phyloP scores from a whole-genome alignment of 2,329 filamentous ascomycete genomes.

The Anisogramma anomala region DNA sequence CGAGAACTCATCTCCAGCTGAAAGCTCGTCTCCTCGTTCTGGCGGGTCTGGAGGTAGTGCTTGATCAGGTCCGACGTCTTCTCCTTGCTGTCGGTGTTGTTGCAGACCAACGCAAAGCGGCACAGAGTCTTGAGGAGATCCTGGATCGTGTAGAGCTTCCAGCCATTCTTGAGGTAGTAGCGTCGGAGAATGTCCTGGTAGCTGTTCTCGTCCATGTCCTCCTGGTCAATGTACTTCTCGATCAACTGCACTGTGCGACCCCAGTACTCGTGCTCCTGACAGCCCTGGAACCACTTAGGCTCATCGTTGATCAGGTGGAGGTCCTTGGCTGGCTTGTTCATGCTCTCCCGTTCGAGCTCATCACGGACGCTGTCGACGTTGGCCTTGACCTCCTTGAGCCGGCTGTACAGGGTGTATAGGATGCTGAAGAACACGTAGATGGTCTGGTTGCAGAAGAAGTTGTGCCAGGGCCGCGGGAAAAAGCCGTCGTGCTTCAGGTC shows the following conservation, averaged over 20 bases:
- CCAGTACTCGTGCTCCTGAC: slow-evolving; percentile 62
- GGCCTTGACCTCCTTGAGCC: slow-evolving; percentile 73
- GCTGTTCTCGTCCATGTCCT: slow-evolving; percentile 68
- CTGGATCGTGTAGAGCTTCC: slow-evolving; percentile 87
- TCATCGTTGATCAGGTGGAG: slow-evolving; percentile 73
- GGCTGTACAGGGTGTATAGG: slow-evolving; percentile 80
- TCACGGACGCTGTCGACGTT: slow-evolving; percentile 61
- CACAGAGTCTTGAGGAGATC: slow-evolving; percentile 75
- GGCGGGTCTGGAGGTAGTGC: slow-evolving; percentile 71
- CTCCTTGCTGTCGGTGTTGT: slow-evolving; percentile 78
- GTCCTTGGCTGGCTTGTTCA: slow-evolving; percentile 68
- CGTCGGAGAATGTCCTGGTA: slow-evolving; percentile 86
- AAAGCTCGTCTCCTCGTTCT: slow-evolving; percentile 76
- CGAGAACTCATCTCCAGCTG: slow-evolving; percentile 82
- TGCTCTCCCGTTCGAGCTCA: slow-evolving; percentile 61
- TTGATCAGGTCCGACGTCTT: slow-evolving; percentile 85
- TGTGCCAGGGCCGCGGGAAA: slow-evolving; percentile 70
- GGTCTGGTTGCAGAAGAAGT: slow-evolving; percentile 82
- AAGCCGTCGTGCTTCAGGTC: slow-evolving; percentile 66
- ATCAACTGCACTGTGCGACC: slow-evolving; percentile 73
- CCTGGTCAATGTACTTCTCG: slow-evolving; percentile 65
- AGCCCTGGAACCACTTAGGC: slow-evolving; percentile 64
- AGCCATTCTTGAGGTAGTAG: slow-evolving; percentile 83
- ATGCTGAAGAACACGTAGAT: slow-evolving; percentile 93
- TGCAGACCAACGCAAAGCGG: slow-evolving; percentile 71